These are phyloP conservation scores for Thelonectria rubi DNA, from an alignment of 2,329 filamentous ascomycete genomes.

Conservation along the genomic window DNA sequence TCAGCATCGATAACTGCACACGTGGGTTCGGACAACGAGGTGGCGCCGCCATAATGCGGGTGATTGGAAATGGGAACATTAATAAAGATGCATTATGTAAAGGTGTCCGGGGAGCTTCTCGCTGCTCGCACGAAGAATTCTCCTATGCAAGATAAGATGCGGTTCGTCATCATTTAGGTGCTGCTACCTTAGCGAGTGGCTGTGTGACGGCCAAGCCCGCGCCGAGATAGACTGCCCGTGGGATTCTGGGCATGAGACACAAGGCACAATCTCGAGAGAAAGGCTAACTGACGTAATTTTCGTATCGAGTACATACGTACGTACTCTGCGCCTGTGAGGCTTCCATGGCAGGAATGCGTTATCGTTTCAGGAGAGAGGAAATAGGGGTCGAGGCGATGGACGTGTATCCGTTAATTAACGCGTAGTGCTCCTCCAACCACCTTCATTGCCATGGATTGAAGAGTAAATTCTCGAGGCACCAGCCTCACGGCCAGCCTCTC, in stretches of 20 bases:
- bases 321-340: neutral
- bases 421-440: slow-evolving; percentile 19
- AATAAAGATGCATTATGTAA: slow-evolving; percentile 1
- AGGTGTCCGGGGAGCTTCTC: neutral
- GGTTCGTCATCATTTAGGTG: slow-evolving; percentile 10
- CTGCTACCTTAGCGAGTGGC: neutral
- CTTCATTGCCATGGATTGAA: neutral
- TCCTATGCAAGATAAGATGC: neutral
- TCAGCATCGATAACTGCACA: neutral
- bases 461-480: neutral
- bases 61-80: slow-evolving; percentile 5
- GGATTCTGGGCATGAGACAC: neutral
- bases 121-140: neutral
- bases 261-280: neutral
- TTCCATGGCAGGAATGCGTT: neutral
- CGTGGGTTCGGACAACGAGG: neutral
- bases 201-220: neutral
- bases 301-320: neutral
- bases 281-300: neutral
- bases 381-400: neutral
- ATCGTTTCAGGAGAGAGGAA: neutral
- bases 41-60: neutral
- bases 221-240: no score
- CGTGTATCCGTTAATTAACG: slow-evolving; percentile 7
- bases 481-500: slow-evolving; percentile 21